Evolutionary conservation across 2,329 filamentous ascomycete species (phyloP), one percentile per base, ranked within the genome.

Genomic region (Catunica adiposa): DNA sequence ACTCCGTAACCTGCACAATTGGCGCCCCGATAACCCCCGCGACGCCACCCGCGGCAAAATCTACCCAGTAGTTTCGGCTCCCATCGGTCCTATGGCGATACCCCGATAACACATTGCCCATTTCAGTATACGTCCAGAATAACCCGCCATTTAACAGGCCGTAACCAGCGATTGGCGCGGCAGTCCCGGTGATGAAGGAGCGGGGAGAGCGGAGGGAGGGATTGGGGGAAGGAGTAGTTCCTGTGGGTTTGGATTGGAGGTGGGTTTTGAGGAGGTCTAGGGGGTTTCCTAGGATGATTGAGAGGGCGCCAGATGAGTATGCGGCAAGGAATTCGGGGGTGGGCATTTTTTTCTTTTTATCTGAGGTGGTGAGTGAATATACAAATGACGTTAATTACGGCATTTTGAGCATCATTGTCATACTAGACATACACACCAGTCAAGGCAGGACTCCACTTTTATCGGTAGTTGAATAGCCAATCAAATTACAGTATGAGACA

Each of bases 261-360:
- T 83, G 84, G 54, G 71, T 63, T 61, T 76, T 73, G 63, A 72
- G 68, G 20, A 89, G 69, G 65, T 89, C 84, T 3, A 96, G 73
- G 2, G 89, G 88, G 63, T 95, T 95, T 60, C 90, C 89, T 59
- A 95, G 84, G 51, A 94, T 71, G 63, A 96, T 96, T 48, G 88
- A 86, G 51, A 83, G 75, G 57, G 85, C 88, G 54, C 90, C 90
- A 65, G 85, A 90, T 59, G 92, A 70, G 68, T 95, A 96, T 64
- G 89, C 89, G 57, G 89, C 86, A 86, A 86, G 94, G 68, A 96
- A 96, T 66, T 95, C 89, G 62, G 87, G 80, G 53, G 86, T 86
- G 86, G 92, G 9, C 26, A 31, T 51, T 25, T 14, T 26, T 25
- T 14, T 26, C 14, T 17, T 29, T 44, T n/a, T 3, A 22, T 44